Evolutionary conservation across 441 rosid species (phyloP).

Genomic region (Erodium trifolium): DNA sequence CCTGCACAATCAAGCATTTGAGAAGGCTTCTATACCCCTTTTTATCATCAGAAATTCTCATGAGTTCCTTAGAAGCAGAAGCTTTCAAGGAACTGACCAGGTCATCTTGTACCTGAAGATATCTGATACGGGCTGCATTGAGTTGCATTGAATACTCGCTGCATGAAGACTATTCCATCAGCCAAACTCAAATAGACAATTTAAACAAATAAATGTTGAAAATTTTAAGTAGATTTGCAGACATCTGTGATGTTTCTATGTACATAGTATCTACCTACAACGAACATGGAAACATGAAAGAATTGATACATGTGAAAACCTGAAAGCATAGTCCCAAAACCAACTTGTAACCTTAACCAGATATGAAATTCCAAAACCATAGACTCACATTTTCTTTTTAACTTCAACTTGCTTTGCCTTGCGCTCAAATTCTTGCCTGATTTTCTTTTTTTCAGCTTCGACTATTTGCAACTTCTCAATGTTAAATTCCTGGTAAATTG

Average conservation of each 20-base stretch:
- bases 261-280: background rate
- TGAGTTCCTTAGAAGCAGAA: slow-evolving; percentile 27
- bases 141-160: slow-evolving; percentile 64
- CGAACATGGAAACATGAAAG: too few species aligned
- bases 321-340: too few species aligned
- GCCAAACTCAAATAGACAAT: background rate
- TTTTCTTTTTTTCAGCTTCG: slow-evolving; percentile 50
- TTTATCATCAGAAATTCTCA: slow-evolving; percentile 24
- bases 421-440: slow-evolving; percentile 53
- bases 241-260: background rate
- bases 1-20: slow-evolving; percentile 38
- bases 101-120: slow-evolving; percentile 58
- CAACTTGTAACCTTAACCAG: background rate
- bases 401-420: slow-evolving; percentile 60
- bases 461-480: slow-evolving; percentile 60
- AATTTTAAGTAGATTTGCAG: background rate
- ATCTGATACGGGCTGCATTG: slow-evolving; percentile 51
- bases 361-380: background rate
- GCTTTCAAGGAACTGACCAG: slow-evolving; percentile 45
- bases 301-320: too few species aligned
- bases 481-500: slow-evolving; percentile 47
- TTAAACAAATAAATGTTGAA: background rate
- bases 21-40: slow-evolving; percentile 28
- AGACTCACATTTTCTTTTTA: slow-evolving; percentile 47
- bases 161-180: slow-evolving; percentile 3